phyloP scores from a whole-genome alignment of 73 alveolate species.

The Breviolum minutum region DNA sequence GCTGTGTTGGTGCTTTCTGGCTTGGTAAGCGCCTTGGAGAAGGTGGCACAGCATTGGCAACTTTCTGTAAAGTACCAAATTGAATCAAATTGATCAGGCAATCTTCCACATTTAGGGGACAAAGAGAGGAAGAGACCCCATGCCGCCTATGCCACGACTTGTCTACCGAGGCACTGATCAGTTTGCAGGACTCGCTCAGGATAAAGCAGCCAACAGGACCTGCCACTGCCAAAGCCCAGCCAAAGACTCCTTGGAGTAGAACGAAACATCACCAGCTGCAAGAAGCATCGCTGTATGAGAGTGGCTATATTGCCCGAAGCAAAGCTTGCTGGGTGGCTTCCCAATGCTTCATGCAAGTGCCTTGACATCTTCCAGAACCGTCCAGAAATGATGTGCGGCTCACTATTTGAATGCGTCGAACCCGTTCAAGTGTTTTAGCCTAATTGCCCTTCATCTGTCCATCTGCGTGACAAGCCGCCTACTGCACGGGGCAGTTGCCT shows the following conservation, averaged over 20 bases:
- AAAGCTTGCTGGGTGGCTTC: too few relatives aligned
- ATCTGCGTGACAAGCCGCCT: too few relatives aligned
- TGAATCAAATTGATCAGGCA: background rate
- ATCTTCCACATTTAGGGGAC: background rate
- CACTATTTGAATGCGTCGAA: too few relatives aligned
- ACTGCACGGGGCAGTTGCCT: too few relatives aligned
- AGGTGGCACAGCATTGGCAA: background rate
- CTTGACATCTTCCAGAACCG: background rate
- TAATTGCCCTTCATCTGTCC: too few relatives aligned
- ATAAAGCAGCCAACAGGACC: slow-evolving; percentile 82
- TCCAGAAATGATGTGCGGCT: background rate
- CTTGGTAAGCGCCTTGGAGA: background rate
- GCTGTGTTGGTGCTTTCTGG: background rate
- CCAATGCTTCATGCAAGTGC: background rate
- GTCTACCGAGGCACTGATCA: slow-evolving; percentile 21
- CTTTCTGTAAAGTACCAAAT: background rate
- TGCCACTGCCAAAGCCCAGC: slow-evolving; percentile 55
- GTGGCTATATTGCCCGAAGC: background rate
- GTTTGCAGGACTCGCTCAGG: slow-evolving; percentile 72
- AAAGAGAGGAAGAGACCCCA: background rate
- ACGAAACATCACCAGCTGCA: background rate
- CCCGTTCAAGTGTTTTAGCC: too few relatives aligned
- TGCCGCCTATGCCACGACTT: background rate
- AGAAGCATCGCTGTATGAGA: too few relatives aligned
- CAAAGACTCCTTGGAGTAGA: slow-evolving; percentile 7